Percentiles rank a stretch among this genome's conserved stretches.
These are phyloP conservation scores for Daldinia concentrica DNA, from an alignment of 495 filamentous ascomycete species.

Conservation along the genomic window DNA sequence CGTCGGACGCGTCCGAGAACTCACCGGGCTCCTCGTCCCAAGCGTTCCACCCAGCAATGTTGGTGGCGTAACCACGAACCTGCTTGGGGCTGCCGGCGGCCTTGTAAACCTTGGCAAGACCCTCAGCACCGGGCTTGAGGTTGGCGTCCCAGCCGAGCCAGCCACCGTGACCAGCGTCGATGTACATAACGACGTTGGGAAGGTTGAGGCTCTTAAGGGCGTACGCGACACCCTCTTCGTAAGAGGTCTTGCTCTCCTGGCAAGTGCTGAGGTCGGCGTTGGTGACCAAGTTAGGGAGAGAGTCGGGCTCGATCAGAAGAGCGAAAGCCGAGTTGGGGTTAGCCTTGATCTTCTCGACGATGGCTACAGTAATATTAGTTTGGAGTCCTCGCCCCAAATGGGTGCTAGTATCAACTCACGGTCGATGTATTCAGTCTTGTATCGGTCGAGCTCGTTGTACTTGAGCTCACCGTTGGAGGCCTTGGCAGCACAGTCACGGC, in stretches of 20 bases:
- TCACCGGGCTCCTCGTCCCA: constrained; percentile 71
- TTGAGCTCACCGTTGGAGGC: constrained; percentile 80
- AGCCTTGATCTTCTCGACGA: constrained; percentile 64
- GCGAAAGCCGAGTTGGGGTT: constrained; percentile 64
- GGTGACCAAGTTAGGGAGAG: constrained; percentile 82
- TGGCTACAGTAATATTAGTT: constrained; percentile 52
- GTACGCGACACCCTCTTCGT: constrained; percentile 76
- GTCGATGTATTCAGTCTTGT: constrained; percentile 77
- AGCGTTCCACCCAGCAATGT: constrained; percentile 81
- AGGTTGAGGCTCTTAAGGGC: constrained; percentile 76
- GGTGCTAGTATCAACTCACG: constrained; percentile 50
- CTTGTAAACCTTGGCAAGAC: constrained; percentile 74
- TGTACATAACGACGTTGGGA: constrained; percentile 82
- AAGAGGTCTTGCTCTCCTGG: constrained; percentile 67
- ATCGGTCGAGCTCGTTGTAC: constrained; percentile 68
- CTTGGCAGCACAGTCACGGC: constrained; percentile 79
- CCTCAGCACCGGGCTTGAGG: constrained; percentile 73
- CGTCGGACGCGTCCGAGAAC: constrained; percentile 67
- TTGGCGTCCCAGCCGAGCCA: constrained; percentile 89
- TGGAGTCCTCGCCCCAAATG: constrained; percentile 25
- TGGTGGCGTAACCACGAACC: constrained; percentile 78
- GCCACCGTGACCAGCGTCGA: constrained; percentile 83
- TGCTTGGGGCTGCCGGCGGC: constrained; percentile 69
- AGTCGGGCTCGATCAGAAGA: constrained; percentile 78
- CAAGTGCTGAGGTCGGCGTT: constrained; percentile 72